A percentile compares a stretch with the other conserved stretches of the same genome.
phyloP scores from a whole-genome alignment of 768 basidiomycete species.

The Phaffia australis region DNA sequence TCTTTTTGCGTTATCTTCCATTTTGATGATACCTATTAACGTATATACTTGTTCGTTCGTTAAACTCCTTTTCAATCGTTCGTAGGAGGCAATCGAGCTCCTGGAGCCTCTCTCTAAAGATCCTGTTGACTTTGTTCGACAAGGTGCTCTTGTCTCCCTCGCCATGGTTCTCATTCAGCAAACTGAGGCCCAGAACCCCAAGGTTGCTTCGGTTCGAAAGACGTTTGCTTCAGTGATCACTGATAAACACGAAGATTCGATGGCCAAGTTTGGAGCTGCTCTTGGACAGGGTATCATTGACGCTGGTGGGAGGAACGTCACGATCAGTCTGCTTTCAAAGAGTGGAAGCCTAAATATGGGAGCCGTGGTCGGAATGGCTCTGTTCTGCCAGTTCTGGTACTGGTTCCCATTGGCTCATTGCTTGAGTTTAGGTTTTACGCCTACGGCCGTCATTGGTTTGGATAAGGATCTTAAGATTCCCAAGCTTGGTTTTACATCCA shows the following conservation, averaged over 20 bases:
- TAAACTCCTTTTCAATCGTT: neutral
- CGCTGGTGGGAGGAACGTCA: slow-evolving; percentile 91
- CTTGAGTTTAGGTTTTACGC: slow-evolving; percentile 81
- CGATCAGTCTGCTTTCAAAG: slow-evolving; percentile 83
- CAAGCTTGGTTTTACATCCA: slow-evolving; percentile 79
- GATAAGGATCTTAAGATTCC: slow-evolving; percentile 86
- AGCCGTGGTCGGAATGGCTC: slow-evolving; percentile 92
- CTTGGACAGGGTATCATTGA: slow-evolving; percentile 95
- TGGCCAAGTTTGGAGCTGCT: slow-evolving; percentile 95
- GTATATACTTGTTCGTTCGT: neutral
- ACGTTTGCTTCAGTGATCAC: slow-evolving; percentile 77
- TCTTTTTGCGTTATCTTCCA: slow-evolving; percentile 7
- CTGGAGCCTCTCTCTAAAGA: slow-evolving; percentile 98
- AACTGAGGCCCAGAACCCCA: slow-evolving; percentile 77
- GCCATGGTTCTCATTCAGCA: slow-evolving; percentile 97
- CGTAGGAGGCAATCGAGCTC: slow-evolving; percentile 88
- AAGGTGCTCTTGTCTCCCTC: slow-evolving; percentile 88
- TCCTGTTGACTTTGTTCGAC: slow-evolving; percentile 93
- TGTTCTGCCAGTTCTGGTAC: slow-evolving; percentile 99
- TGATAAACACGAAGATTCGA: slow-evolving; percentile 97
- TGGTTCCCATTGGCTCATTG: slow-evolving; percentile 98
- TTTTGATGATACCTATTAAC: neutral
- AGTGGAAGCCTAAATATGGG: slow-evolving; percentile 86
- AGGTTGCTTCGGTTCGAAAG: slow-evolving; percentile 65
- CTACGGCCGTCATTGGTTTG: slow-evolving; percentile 87